Base-by-base conservation (phyloP, 2,329 filamentous ascomycete species). In the Fusarium sp. region DNA sequence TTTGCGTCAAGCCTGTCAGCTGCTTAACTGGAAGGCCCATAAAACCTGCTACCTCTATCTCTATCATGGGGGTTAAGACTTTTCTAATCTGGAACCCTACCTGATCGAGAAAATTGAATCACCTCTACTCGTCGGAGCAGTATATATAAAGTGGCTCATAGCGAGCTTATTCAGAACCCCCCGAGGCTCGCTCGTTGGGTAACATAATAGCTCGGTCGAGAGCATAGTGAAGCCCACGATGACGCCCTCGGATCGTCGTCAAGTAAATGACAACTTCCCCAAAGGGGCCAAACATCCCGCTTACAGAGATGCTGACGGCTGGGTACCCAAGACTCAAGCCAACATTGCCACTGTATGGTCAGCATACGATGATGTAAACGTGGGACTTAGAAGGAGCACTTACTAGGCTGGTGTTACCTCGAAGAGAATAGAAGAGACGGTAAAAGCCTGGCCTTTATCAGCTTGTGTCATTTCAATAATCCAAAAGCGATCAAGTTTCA, bases 201-300 rank as follows among this genome's bases (percentile, higher is more conserved):
- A 76, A 52, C 54, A 72, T 70, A 26, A 76, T 71, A 15, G 74
- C 73, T 5, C 71, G 68, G 47, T 76, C 74, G 0, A 77, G 65
- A 0, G 65, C 46, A 39, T 76, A 74, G 0, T 73, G 74, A 3
- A 77, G 58, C 0, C 71, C 71, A 0, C 75, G 67, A 28, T 76
- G 75, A 0, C 75, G 71, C 0, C 75, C 75, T n/a, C 74, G 67
- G 7, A 77, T 69, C 75, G 76, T 77, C 67, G 72, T 73, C 31
- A 69, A 58, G 43, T 73, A 75, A 5, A 76, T 64, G 22, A 77
- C 69, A 1, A 76, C 46, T 49, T 77, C 77, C 38, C 74, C 68
- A 42, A 74, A 73, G 0, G 62, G 67, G 7, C 58, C 64, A 34
- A 76, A 75, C 48, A 69, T 53, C 7, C 72, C 71, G 6, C 59